Conservation (phyloP, 2,329 filamentous ascomycete species). For the Arthrobotrys iridis region DNA sequence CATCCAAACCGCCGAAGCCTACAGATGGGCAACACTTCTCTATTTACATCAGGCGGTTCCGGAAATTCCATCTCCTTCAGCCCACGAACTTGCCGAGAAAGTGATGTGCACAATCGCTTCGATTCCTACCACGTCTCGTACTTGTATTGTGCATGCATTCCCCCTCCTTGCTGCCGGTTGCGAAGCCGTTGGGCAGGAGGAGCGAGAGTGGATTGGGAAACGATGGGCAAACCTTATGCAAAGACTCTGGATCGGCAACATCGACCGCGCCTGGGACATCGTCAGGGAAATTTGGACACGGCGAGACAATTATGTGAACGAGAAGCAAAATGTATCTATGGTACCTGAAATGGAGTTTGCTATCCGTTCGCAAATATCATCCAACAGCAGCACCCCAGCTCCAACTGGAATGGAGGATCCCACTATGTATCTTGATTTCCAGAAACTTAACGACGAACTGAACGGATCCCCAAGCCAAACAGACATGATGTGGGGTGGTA, state of each 20-base stretch:
- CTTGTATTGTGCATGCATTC: conserved; percentile 75
- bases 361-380: conserved; percentile 56
- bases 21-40: conserved; percentile 73
- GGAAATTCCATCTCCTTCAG: conserved; percentile 71
- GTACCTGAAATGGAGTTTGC: conserved; percentile 62
- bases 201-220: conserved; percentile 72
- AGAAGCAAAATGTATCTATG: conserved; percentile 55
- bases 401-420: conserved; percentile 45
- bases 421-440: conserved; percentile 53
- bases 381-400: conserved; percentile 44
- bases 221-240: conserved; percentile 71
- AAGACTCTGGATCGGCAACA: conserved; percentile 73
- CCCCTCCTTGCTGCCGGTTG: conserved; percentile 75
- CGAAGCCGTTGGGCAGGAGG: conserved; percentile 70
- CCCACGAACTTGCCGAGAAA: conserved; percentile 70
- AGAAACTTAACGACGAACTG: conserved; percentile 45
- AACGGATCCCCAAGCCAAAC: conserved; percentile 29
- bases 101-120: conserved; percentile 72
- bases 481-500: conserved; percentile 48
- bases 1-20: conserved; percentile 72
- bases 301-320: conserved; percentile 65
- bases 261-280: conserved; percentile 73
- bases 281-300: conserved; percentile 74
- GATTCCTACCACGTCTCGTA: conserved; percentile 71
- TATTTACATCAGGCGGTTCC: conserved; percentile 75